Base-by-base conservation (phyloP, 2,329 filamentous ascomycete genomes). In the Fonsecaea multimorphosa region DNA sequence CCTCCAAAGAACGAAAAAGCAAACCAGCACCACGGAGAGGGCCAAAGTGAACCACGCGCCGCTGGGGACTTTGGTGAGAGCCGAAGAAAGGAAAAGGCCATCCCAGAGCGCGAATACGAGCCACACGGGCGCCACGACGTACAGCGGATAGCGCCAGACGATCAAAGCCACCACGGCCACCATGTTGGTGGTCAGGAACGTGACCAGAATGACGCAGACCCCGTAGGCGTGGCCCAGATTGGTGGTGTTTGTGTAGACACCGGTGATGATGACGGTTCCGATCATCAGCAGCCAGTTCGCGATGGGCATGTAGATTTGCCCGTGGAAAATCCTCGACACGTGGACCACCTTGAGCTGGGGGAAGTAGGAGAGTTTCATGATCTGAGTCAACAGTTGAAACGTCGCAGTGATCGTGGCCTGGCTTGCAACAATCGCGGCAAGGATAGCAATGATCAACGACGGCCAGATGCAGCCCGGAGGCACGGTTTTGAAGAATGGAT, bases 31-130 rank as follows among this genome's bases (percentile, higher is more conserved):
- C 2, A 81, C 79, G 0, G 89, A 83, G 6, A 93, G 81, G 0
- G 86, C 81, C 1, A 93, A 78, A 0, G 91, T 93, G 73, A 93
- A 91, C 91, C 91, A 93, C 1, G 89, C 91, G 1, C 91, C 91
- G 9, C 88, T 82, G 0, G 91, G 90, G 0, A 93, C 87, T 74
- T 93, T 93, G 55, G 82, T 87, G 0, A 93, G 80, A 0, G 89
- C 85, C 0, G 90, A 86, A 0, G 88, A 89, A 2, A 93, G 81
- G 74, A 88, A 93, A 0, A 89, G 80, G 4, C 87, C 88, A 71
- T 93, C 91, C 58, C 92, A 78, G 1, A 80, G 80, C n/a, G 84
- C 86, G 67, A 93, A 88, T 24, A 86, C 75, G 0, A 92, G 78
- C 78, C 87, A 91, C 0, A 86, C 79, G 0, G 87, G 72, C 36